Conservation (phyloP, 768 basidiomycete species). For the Amanita pseudoporphyria region DNA sequence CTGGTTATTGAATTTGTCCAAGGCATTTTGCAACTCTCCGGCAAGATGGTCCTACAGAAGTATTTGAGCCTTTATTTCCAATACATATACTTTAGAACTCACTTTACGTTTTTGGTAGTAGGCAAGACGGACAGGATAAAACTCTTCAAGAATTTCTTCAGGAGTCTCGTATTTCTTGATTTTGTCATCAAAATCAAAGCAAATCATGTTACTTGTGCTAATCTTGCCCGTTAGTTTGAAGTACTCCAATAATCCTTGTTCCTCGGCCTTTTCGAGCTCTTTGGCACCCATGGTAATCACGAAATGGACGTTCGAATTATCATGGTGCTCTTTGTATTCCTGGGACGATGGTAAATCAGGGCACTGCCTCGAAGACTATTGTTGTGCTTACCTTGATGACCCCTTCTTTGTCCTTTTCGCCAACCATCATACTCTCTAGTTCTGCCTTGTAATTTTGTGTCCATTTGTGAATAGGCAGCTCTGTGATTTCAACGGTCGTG, state of each 20-base stretch:
- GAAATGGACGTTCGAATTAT: conserved; percentile 87
- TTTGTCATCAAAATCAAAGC: conserved; percentile 93
- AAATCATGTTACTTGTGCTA: conserved; percentile 95
- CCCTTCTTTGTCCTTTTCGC: conserved; percentile 69
- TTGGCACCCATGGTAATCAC: conserved; percentile 71
- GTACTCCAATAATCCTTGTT: conserved; percentile 80
- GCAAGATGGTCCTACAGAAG: conserved; percentile 68
- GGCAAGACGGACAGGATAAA: conserved; percentile 79
- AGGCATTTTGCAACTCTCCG: conserved; percentile 66
- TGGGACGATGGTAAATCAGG: conserved; percentile 21
- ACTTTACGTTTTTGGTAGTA: conserved; percentile 97
- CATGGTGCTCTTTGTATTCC: conserved; percentile 98
- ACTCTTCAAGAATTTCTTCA: conserved; percentile 90
- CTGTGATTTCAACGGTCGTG: conserved; percentile 90
- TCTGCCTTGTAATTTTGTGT: conserved; percentile 89
- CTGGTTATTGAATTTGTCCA: conserved; percentile 87
- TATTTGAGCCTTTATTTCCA: background rate
- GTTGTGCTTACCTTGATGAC: conserved; percentile 56
- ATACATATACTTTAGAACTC: conserved; percentile 8
- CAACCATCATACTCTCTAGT: conserved; percentile 74
- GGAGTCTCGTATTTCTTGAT: conserved; percentile 88
- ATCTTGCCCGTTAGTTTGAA: conserved; percentile 86
- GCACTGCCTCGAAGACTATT: background rate
- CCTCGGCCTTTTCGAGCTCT: conserved; percentile 79
- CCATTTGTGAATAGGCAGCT: conserved; percentile 94